Evolutionary conservation across 768 basidiomycete genomes (phyloP).

Genomic region (Pleurotus giganteus): DNA sequence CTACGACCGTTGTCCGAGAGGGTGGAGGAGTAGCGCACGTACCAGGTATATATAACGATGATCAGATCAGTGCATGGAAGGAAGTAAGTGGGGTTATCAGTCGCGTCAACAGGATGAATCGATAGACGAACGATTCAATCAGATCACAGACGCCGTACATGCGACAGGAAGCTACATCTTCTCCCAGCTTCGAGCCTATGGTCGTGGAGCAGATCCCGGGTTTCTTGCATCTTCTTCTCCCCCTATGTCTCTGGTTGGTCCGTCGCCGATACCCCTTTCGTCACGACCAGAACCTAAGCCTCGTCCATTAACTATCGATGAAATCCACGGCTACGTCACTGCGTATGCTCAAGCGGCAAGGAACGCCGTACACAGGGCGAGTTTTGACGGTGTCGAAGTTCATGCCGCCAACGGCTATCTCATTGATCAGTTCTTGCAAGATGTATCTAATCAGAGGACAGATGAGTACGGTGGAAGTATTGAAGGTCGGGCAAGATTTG

Average conservation of each 20-base stretch:
- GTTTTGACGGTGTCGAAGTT: slow-evolving; percentile 50
- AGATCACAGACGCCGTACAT: slow-evolving; percentile 44
- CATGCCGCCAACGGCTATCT: slow-evolving; percentile 30
- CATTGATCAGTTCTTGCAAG: slow-evolving; percentile 47
- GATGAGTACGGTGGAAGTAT: slow-evolving; percentile 55
- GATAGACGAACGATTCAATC: neutral
- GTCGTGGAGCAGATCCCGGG: slow-evolving; percentile 28
- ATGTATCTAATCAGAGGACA: slow-evolving; percentile 38
- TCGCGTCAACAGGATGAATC: neutral
- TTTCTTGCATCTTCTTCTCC: neutral
- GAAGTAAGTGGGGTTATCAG: slow-evolving; percentile 30
- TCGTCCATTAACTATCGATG: slow-evolving; percentile 29
- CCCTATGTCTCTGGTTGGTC: neutral
- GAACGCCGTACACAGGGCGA: slow-evolving; percentile 41
- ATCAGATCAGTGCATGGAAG: slow-evolving; percentile 60
- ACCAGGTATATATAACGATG: slow-evolving; percentile 50
- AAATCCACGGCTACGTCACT: slow-evolving; percentile 37
- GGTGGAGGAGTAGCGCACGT: slow-evolving; percentile 49
- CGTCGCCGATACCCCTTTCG: slow-evolving; percentile 8
- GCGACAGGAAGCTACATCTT: slow-evolving; percentile 38
- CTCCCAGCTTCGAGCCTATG: slow-evolving; percentile 49
- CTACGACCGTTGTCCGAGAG: slow-evolving; percentile 45
- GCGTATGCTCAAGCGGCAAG: slow-evolving; percentile 44
- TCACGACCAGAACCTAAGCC: slow-evolving; percentile 10
- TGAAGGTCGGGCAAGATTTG: slow-evolving; percentile 48